These are phyloP conservation scores for Sinapis alba DNA, from an alignment of 441 rosid species.

Conservation along the genomic window DNA sequence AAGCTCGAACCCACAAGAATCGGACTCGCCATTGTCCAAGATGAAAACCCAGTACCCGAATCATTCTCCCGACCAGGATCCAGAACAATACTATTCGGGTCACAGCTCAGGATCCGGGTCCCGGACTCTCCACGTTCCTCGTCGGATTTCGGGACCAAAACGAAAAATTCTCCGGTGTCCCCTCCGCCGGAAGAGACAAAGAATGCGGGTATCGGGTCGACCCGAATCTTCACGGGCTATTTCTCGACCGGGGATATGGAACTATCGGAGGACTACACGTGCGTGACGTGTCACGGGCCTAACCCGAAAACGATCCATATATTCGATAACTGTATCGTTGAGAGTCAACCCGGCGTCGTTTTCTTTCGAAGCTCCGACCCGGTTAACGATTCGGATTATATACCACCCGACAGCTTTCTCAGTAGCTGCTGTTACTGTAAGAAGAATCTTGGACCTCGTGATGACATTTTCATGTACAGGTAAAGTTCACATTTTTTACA, in stretches of 20 bases:
- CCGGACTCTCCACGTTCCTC: constrained; percentile 62
- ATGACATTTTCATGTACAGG: constrained; percentile 95
- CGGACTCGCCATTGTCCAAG: constrained; percentile 67
- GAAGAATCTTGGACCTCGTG: constrained; percentile 76
- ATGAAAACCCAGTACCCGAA: constrained; percentile 41
- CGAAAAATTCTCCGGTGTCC: constrained; percentile 45
- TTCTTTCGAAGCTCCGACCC: constrained; percentile 35
- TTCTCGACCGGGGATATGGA: constrained; percentile 77
- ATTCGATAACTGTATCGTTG: constrained; percentile 77
- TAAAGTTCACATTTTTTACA: not conserved
- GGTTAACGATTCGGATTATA: constrained; percentile 29
- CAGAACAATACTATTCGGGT: constrained; percentile 69
- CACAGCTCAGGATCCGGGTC: constrained; percentile 77
- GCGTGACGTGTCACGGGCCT: constrained; percentile 86
- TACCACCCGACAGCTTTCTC: constrained; percentile 61
- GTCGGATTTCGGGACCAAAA: constrained; percentile 65
- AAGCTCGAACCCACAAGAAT: constrained; percentile 56
- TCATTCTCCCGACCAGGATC: constrained; percentile 50
- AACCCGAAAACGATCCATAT: constrained; percentile 85
- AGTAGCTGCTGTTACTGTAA: constrained; percentile 77
- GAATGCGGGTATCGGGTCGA: constrained; percentile 41
- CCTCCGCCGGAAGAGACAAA: not conserved
- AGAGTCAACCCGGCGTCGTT: constrained; percentile 55
- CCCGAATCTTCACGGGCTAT: constrained; percentile 44
- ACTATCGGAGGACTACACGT: constrained; percentile 89